phyloP scores from a whole-genome alignment of 345 rosid species.

The Brassica napus region DNA sequence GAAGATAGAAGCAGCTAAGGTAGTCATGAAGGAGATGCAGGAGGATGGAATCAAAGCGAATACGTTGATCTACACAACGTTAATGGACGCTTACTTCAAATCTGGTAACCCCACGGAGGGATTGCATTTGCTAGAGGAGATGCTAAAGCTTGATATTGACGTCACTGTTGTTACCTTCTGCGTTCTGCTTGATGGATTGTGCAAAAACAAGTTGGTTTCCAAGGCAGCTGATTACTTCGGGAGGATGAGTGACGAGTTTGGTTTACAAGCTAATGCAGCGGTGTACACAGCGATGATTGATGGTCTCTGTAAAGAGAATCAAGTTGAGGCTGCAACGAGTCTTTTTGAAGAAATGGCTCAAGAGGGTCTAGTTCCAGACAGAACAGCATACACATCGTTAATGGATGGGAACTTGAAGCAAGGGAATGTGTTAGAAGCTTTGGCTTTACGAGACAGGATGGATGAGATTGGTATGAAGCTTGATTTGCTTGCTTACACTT shows the following conservation, averaged over 20 bases:
- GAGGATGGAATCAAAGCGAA: conserved; percentile 48
- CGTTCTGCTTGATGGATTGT: conserved; percentile 70
- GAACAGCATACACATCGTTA: conserved; percentile 56
- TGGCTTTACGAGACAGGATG: conserved; percentile 52
- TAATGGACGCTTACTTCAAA: conserved; percentile 68
- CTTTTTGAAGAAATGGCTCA: conserved; percentile 53
- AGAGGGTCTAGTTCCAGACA: conserved; percentile 54
- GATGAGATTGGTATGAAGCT: conserved; percentile 59
- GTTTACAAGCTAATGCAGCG: conserved; percentile 58
- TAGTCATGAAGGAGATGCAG: conserved; percentile 56
- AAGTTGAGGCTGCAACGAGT: conserved; percentile 52
- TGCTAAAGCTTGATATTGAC: conserved; percentile 48
- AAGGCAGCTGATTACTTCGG: conserved; percentile 57
- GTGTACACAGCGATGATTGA: conserved; percentile 71
- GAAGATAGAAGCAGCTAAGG: conserved; percentile 53
- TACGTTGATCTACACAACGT: conserved; percentile 54
- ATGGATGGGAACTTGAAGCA: conserved; percentile 68
- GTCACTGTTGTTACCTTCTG: conserved; percentile 70
- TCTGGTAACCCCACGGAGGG: conserved; percentile 51
- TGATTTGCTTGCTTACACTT: conserved; percentile 68
- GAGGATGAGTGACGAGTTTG: conserved; percentile 44
- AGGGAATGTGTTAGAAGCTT: conserved; percentile 53
- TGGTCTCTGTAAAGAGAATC: conserved; percentile 67
- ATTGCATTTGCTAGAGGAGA: conserved; percentile 50
- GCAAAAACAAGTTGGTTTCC: conserved; percentile 58